Conservation (phyloP, 768 basidiomycete species). For the Tulasnella sp. region DNA sequence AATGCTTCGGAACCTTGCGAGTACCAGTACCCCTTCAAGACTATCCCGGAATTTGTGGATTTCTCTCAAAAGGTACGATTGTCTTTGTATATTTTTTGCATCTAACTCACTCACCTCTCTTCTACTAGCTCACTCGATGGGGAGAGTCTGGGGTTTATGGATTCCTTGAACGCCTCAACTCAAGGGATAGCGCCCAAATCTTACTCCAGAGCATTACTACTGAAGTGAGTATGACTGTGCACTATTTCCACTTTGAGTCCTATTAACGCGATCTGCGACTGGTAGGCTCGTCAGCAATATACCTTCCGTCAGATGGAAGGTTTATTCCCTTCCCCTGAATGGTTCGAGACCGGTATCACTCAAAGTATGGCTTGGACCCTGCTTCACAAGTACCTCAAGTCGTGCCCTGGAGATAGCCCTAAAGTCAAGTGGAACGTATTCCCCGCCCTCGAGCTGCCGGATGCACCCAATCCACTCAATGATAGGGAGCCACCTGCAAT, state of each 20-base stretch:
- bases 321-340: conserved; percentile 46
- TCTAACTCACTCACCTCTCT: background rate
- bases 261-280: no score
- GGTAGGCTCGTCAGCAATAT: conserved; percentile 52
- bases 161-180: conserved; percentile 51
- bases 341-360: conserved; percentile 44
- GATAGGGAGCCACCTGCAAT: no score
- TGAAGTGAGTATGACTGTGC: no score
- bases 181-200: conserved; percentile 38
- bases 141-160: conserved; percentile 51
- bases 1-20: conserved; percentile 41
- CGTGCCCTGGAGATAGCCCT: conserved; percentile 42
- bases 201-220: conserved; percentile 46
- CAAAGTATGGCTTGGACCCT: conserved; percentile 53
- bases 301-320: conserved; percentile 50
- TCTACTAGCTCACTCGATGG: conserved; percentile 32
- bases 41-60: conserved; percentile 45
- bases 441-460: conserved; percentile 39
- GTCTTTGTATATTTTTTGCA: background rate
- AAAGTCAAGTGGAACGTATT: conserved; percentile 42
- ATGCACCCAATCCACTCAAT: conserved; percentile 21
- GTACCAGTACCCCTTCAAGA: conserved; percentile 43
- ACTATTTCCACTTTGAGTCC: no score
- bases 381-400: conserved; percentile 38
- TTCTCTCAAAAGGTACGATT: conserved; percentile 39